These are phyloP conservation scores for Gremmenia infestans DNA, from an alignment of 2,329 filamentous ascomycete species.

Conservation along the genomic window DNA sequence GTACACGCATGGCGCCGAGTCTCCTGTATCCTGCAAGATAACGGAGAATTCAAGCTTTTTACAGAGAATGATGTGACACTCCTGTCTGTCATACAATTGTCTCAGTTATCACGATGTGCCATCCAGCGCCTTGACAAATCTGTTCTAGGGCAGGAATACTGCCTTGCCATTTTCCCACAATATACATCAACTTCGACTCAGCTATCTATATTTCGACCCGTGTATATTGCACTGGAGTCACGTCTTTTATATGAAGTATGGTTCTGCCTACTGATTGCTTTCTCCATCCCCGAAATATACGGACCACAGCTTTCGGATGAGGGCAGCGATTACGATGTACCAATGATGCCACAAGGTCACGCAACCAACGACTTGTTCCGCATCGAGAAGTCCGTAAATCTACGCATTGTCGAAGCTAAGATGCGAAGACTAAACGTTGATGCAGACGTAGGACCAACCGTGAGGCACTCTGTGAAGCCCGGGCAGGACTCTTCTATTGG, in stretches of 20 bases:
- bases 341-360: conserved; percentile 4
- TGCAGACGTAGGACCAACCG: conserved; percentile 28
- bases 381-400: conserved; percentile 54
- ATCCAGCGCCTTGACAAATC: conserved; percentile 87
- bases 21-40: conserved; percentile 90
- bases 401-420: conserved; percentile 59
- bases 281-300: conserved; percentile 88
- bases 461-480: conserved; percentile 21
- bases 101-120: conserved; percentile 82
- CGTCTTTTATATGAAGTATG: conserved; percentile 94
- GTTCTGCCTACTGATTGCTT: conserved; percentile 87
- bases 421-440: conserved; percentile 32
- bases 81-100: conserved; percentile 78
- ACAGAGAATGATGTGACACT: conserved; percentile 78
- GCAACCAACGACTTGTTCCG: conserved; percentile 49
- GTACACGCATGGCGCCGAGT: conserved; percentile 73
- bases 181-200: conserved; percentile 73
- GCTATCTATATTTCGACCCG: conserved; percentile 74
- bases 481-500: conserved; percentile 48
- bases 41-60: conserved; percentile 87
- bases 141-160: conserved; percentile 88
- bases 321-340: conserved; percentile 14
- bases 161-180: conserved; percentile 91
- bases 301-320: conserved; percentile 33
- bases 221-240: conserved; percentile 83